Evolutionary conservation across 2,329 filamentous ascomycete genomes (phyloP), one percentile per base, ranked within the genome.

Genomic region (Amphichorda felina): DNA sequence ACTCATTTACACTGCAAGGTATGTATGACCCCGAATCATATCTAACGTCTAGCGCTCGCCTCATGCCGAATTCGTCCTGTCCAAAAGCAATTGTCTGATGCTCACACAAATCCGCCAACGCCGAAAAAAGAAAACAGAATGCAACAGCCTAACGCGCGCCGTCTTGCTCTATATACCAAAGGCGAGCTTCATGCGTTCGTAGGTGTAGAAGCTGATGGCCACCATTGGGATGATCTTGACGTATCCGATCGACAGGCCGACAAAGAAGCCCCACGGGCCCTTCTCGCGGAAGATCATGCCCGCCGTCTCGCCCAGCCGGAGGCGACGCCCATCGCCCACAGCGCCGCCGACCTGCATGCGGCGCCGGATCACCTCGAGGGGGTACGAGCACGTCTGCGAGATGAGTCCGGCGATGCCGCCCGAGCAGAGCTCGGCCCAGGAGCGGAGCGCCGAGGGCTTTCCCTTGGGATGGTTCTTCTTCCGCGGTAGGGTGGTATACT

Each of bases 311-410:
- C 64, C 62, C 43, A 98, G 84, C 34, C 77, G 68, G 31, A 94
- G 59, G 31, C 83, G 67, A 47, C 76, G 84, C 0, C 89, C 88
- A 53, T 96, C 88, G 2, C 91, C 91, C 1, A 96, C 86, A 0
- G 89, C 88, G 9, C 89, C 91, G 33, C 86, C 84, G 11, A 98
- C 91, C 55, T 98, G 91, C 89, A 98, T 96, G 33, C 91, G 72
- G 43, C 91, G 72, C 40, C 91, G 69, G 39, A 96, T 82, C 13
- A 98, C 85, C 57, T 98, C 91, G 3, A 98, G 68, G 5, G 91
- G 91, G 55, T 98, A 98, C 13, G 88, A 93, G 0, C 80, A 75
- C 0, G 89, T 94, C 58, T 98, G 91, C 7, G 86, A 88, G 2
- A 95, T 76, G 40, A 94, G 65, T 2, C 91, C 91, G 1, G 91